Base-by-base conservation (phyloP, 352 stramenopile species). In the Blastocystis sp. region DNA sequence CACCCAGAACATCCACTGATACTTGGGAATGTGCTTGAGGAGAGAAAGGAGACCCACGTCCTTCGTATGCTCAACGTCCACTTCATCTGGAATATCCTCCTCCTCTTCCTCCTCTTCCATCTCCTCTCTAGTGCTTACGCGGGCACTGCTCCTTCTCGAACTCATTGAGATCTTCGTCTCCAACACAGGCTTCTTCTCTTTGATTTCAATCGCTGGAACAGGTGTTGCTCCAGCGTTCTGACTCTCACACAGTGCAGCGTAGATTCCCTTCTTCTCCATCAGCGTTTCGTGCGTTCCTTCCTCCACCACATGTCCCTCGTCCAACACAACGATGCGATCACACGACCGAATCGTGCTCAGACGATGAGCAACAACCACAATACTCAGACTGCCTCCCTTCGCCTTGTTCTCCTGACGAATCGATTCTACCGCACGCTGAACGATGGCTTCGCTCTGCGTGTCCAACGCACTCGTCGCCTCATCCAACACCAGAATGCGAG, bases 341-440 rank as follows among this genome's bases (percentile, higher is more conserved):
- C 93, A 94, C 88, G 96, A 91, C 76, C 94, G 92, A 77, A 98
- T 92, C 16, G 94, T 98, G 64, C 91, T 93, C 38, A 97, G 88
- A 14, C 94, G 90, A 87, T 97, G 94, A 0, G 95, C 94, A 81
- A 96, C 95, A 61, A 97, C 93, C 65, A 98, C 89, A n/a, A 92
- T 96, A 11, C 93, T 97, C 36, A 90, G 91, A 16, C 89, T 88
- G 0, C 87, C 90, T 67, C 57, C 57, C 38, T 67, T 6, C 38
- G 32, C 7, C 97, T 89, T 88, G 88, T 88, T 65, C 64, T 87
- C 86, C 88, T 84, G 21, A 34, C n/a, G 78, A n/a, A 75, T 87
- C 36, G 16, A 87, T 63, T 93, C 90, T 11, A 95, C 87, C 63
- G 92, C 93, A 4, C 88, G 86, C 59, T 95, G 92, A 1, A 95